Percentiles rank a stretch among this genome's conserved stretches.
phyloP scores from a whole-genome alignment of 306 rosid species.

The Acacia melanoxylon region DNA sequence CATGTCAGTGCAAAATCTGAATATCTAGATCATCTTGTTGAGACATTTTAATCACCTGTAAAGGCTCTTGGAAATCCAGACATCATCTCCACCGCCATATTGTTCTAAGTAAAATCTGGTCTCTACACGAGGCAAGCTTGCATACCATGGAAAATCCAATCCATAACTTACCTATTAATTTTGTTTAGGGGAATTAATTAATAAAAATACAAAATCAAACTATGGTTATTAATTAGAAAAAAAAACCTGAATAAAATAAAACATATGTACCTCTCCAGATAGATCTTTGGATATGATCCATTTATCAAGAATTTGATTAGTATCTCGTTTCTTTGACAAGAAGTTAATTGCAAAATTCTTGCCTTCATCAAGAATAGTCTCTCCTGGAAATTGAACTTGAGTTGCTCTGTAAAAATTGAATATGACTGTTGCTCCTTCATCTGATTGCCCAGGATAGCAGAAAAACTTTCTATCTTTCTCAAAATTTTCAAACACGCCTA shows the following conservation, averaged over 20 bases:
- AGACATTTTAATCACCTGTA: constrained; percentile 42
- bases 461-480: constrained; percentile 50
- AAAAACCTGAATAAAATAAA: too few species aligned
- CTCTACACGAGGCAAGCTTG: constrained; percentile 66
- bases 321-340: constrained; percentile 45
- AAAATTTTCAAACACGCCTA: constrained; percentile 55
- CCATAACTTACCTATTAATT: constrained; percentile 50
- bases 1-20: too few species aligned
- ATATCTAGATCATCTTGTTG: too few species aligned
- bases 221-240: too few species aligned
- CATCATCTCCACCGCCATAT: constrained; percentile 59
- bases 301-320: constrained; percentile 54
- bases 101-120: constrained; percentile 56
- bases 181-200: background rate
- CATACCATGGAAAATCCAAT: constrained; percentile 57
- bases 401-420: constrained; percentile 56
- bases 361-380: constrained; percentile 51
- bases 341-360: constrained; percentile 43
- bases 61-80: constrained; percentile 68
- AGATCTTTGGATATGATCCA: constrained; percentile 67
- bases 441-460: constrained; percentile 59
- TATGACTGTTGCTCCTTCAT: constrained; percentile 63
- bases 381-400: constrained; percentile 59
- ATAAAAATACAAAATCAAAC: too few species aligned
- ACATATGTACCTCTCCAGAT: constrained; percentile 51